Conservation (phyloP, 1,284 basidiomycete species). For the Papiliotrema laurentii region DNA sequence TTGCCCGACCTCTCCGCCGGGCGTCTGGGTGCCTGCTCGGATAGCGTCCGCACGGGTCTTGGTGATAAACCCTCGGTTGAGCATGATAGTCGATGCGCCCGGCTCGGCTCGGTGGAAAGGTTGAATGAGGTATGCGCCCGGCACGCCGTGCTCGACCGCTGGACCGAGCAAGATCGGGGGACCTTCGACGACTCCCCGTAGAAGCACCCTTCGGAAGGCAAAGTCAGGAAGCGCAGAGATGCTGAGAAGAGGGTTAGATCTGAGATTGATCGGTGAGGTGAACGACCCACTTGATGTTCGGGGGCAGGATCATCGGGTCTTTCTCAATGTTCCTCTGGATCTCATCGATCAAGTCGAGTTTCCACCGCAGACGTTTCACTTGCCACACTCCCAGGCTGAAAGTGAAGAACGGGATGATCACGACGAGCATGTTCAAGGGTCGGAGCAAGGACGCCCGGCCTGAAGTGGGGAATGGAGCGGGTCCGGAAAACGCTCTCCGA, state of each 20-base stretch:
- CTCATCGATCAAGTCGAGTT: constrained; percentile 88
- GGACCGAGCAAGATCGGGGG: constrained; percentile 79
- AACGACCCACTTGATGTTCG: constrained; percentile 77
- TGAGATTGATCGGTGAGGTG: background rate
- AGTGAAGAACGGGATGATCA: constrained; percentile 82
- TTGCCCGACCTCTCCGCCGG: constrained; percentile 18
- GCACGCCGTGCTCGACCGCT: constrained; percentile 74
- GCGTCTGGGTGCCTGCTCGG: constrained; percentile 52
- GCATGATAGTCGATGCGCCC: constrained; percentile 56
- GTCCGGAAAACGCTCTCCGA: background rate
- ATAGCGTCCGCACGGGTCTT: constrained; percentile 41
- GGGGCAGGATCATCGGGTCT: constrained; percentile 73
- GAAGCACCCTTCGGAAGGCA: constrained; percentile 72
- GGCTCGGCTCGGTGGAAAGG: constrained; percentile 65
- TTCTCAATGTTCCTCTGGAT: constrained; percentile 84
- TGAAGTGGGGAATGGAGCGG: constrained; percentile 9
- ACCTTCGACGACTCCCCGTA: constrained; percentile 74
- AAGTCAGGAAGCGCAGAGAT: constrained; percentile 71
- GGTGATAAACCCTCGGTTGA: constrained; percentile 87
- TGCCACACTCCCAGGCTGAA: constrained; percentile 96
- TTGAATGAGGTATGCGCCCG: constrained; percentile 78
- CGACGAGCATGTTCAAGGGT: constrained; percentile 73
- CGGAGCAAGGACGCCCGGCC: constrained; percentile 18
- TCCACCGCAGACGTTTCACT: constrained; percentile 85
- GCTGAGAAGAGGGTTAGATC: constrained; percentile 19